phyloP scores from a whole-genome alignment of 257 asterid genomes.

The Salvia rosmarinus region DNA sequence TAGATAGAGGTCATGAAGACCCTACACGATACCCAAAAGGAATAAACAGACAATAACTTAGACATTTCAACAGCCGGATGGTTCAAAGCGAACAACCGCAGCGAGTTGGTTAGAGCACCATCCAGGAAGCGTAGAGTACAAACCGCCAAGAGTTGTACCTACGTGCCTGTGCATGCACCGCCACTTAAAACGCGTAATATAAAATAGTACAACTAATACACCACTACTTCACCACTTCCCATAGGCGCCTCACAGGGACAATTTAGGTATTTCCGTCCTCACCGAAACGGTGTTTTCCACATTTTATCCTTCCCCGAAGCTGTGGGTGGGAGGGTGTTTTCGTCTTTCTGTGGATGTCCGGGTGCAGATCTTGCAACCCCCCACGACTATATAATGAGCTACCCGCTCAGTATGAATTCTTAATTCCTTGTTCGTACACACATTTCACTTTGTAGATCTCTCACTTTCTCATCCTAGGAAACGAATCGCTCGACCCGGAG shows the following conservation, averaged over 20 bases:
- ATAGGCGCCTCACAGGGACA: slow-evolving; percentile 24
- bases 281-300: neutral
- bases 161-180: slow-evolving; percentile 34
- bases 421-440: slow-evolving; percentile 24
- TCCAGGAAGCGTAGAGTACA: slow-evolving; percentile 35
- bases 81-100: slow-evolving; percentile 24
- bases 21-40: no score
- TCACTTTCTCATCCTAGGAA: slow-evolving; percentile 26
- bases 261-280: slow-evolving; percentile 1
- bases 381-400: slow-evolving; percentile 49
- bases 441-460: slow-evolving; percentile 32
- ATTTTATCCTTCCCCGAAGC: slow-evolving; percentile 28
- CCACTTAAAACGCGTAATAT: slow-evolving; percentile 37
- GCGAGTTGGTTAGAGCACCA: slow-evolving; percentile 33
- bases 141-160: slow-evolving; percentile 12
- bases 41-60: no score
- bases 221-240: slow-evolving; percentile 32
- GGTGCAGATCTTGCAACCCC: slow-evolving; percentile 41
- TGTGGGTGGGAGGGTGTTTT: slow-evolving; percentile 29
- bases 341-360: slow-evolving; percentile 8
- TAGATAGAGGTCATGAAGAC: no score
- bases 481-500: slow-evolving; percentile 35
- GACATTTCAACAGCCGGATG: slow-evolving; percentile 24
- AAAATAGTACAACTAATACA: neutral
- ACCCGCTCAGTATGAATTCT: slow-evolving; percentile 38